Evolutionary conservation across 31 red algal species (phyloP).

Genomic region (Odonthalia washingtoniensis): DNA sequence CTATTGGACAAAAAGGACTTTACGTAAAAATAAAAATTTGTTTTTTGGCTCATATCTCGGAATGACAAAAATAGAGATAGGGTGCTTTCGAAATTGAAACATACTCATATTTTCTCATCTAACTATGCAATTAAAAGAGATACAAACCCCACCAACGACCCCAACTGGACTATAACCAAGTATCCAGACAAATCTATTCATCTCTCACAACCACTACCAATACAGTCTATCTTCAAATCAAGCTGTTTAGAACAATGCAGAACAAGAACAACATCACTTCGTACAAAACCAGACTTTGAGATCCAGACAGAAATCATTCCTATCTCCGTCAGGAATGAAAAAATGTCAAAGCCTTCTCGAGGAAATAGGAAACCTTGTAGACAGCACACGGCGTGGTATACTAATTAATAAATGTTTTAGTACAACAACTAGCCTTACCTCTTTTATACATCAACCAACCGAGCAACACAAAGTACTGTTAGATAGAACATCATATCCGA

Average conservation of each 20-base stretch:
- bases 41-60: too few species aligned
- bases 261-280: neutral
- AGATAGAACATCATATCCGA: neutral
- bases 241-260: neutral
- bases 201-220: conserved; percentile 1
- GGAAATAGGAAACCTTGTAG: conserved; percentile 41
- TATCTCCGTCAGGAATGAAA: neutral
- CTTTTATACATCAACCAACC: neutral
- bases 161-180: conserved; percentile 13
- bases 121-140: conserved; percentile 29
- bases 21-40: too few species aligned
- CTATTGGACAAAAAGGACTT: too few species aligned
- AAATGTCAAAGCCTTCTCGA: conserved; percentile 9
- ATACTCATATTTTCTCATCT: neutral
- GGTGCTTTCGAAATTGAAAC: too few species aligned
- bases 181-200: neutral
- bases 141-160: conserved; percentile 2
- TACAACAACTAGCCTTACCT: neutral
- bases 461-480: neutral
- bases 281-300: neutral
- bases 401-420: too few species aligned
- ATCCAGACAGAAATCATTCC: neutral
- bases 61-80: too few species aligned
- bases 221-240: neutral
- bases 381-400: conserved; percentile 43